Percentiles rank a stretch among this genome's conserved stretches.
Evolutionary conservation across 2,329 filamentous ascomycete species (phyloP).

Genomic region (Dothiorella sarmentorum): DNA sequence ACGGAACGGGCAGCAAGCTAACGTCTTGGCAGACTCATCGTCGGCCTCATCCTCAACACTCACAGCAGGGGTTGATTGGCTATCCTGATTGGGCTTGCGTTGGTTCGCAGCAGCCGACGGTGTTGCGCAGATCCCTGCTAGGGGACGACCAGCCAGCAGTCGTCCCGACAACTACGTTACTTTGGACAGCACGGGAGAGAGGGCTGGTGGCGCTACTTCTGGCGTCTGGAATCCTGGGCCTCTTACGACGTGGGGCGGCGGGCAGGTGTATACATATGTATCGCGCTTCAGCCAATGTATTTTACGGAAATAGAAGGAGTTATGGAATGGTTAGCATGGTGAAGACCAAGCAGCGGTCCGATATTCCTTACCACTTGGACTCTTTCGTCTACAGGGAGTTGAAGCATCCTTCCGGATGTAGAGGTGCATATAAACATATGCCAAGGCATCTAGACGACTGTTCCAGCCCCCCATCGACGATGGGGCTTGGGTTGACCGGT

Average conservation of each 20-base stretch:
- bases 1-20: background rate
- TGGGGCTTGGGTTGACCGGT: too few species aligned
- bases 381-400: too few species aligned
- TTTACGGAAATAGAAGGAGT: background rate
- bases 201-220: background rate
- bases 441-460: too few species aligned
- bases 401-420: too few species aligned
- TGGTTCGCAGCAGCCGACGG: background rate
- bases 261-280: background rate
- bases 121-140: background rate
- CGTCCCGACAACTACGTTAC: background rate
- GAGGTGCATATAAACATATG: too few species aligned
- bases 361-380: too few species aligned
- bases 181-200: background rate
- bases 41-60: constrained; percentile 89
- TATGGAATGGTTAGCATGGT: background rate
- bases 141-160: background rate
- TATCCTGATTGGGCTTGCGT: background rate
- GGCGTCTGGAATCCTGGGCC: constrained; percentile 1
- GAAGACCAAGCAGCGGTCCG: background rate
- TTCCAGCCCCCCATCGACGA: too few species aligned
- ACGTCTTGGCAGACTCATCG: constrained; percentile 65
- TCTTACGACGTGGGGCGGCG: background rate
- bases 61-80: constrained; percentile 59
- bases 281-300: background rate